Evolutionary conservation across 495 filamentous ascomycete species (phyloP).

Genomic region (Daldinia bambusicola): DNA sequence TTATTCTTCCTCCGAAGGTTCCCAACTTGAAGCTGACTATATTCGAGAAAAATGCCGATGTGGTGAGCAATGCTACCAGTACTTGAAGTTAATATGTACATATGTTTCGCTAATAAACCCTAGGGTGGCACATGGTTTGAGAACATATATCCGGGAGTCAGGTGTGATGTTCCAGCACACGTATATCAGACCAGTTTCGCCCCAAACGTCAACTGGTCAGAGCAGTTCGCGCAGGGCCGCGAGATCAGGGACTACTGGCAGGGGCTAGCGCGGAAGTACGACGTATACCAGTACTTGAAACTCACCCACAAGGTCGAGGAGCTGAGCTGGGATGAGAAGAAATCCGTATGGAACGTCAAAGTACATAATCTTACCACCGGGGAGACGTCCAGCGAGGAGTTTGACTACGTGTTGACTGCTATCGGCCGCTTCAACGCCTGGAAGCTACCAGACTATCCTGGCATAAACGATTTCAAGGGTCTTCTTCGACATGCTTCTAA

Average conservation of each 20-base stretch:
- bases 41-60: conserved; percentile 78
- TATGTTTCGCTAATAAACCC: conserved; percentile 14
- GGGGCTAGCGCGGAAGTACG: conserved; percentile 66
- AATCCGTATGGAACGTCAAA: conserved; percentile 62
- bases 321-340: conserved; percentile 63
- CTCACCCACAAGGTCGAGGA: conserved; percentile 61
- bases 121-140: conserved; percentile 77
- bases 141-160: conserved; percentile 76
- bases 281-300: conserved; percentile 67
- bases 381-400: conserved; percentile 48
- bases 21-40: conserved; percentile 67
- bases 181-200: conserved; percentile 74
- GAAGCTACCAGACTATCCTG: conserved; percentile 66
- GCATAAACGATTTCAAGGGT: conserved; percentile 66
- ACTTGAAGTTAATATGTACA: not conserved
- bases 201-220: conserved; percentile 72
- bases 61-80: conserved; percentile 49
- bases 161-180: conserved; percentile 76
- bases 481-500: conserved; percentile 62
- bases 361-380: conserved; percentile 48
- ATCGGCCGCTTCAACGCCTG: conserved; percentile 66
- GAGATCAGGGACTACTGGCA: conserved; percentile 77
- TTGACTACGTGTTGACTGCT: conserved; percentile 65
- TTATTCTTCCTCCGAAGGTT: conserved; percentile 67
- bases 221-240: conserved; percentile 69